phyloP scores from a whole-genome alignment of 495 filamentous ascomycete species.

The Elasticomyces elasticus region DNA sequence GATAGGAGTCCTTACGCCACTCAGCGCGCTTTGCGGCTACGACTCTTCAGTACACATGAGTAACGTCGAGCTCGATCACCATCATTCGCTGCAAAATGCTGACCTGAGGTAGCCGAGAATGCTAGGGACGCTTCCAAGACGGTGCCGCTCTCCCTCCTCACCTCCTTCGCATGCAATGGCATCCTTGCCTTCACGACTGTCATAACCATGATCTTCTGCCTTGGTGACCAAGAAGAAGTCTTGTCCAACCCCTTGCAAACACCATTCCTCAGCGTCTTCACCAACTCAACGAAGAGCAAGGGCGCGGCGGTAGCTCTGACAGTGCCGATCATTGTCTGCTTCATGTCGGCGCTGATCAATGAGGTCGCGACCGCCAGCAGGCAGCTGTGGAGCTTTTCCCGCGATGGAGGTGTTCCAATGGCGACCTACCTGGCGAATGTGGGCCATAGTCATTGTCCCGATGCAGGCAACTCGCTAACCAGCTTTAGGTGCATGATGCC shows the following conservation, averaged over 20 bases:
- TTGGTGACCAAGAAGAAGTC: slow-evolving; percentile 20
- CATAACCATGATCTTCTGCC: slow-evolving; percentile 25
- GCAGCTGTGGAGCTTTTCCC: slow-evolving; percentile 14
- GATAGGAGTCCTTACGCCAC: slow-evolving; percentile 24
- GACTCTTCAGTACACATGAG: slow-evolving; percentile 14
- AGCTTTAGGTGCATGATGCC: too few relatives aligned
- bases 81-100: slow-evolving; percentile 27
- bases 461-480: too few relatives aligned
- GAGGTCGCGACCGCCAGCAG: slow-evolving; percentile 19
- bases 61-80: slow-evolving; percentile 14
- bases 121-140: slow-evolving; percentile 22
- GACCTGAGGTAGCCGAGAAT: slow-evolving; percentile 27
- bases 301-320: slow-evolving; percentile 21
- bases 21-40: slow-evolving; percentile 5
- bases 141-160: slow-evolving; percentile 23
- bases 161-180: slow-evolving; percentile 19
- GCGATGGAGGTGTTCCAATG: slow-evolving; percentile 11
- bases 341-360: not conserved
- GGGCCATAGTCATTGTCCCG: too few relatives aligned
- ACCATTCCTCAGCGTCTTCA: slow-evolving; percentile 28
- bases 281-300: slow-evolving; percentile 18
- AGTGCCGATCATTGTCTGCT: not conserved
- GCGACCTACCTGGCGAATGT: too few relatives aligned
- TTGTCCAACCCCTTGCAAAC: slow-evolving; percentile 19
- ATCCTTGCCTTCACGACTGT: slow-evolving; percentile 24